phyloP scores from a whole-genome alignment of 2,329 filamentous ascomycete species.

The Pyrenophora graminea region DNA sequence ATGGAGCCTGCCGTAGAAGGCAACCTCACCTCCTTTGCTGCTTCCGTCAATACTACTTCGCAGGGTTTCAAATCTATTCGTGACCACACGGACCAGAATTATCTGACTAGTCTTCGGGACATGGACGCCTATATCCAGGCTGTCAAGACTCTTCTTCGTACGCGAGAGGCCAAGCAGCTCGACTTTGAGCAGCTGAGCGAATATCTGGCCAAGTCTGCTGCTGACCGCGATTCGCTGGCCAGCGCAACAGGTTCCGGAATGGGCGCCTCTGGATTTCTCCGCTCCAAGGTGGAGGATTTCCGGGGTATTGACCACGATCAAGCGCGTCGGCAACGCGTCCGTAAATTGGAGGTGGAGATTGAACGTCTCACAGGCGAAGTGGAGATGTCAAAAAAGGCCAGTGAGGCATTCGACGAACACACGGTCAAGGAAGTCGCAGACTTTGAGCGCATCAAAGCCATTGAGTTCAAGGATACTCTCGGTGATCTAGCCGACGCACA shows the following conservation, averaged over 20 bases:
- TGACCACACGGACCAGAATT: constrained; percentile 93
- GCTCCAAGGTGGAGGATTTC: constrained; percentile 94
- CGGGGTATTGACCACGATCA: constrained; percentile 96
- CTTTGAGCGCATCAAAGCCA: constrained; percentile 94
- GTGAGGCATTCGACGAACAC: constrained; percentile 93
- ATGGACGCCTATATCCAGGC: constrained; percentile 95
- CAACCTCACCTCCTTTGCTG: constrained; percentile 82
- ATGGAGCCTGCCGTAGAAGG: constrained; percentile 86
- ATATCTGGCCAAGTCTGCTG: constrained; percentile 87
- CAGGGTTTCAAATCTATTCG: constrained; percentile 78
- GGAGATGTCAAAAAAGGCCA: constrained; percentile 81
- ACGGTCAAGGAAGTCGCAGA: constrained; percentile 90
- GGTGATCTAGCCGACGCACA: constrained; percentile 83
- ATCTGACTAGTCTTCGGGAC: constrained; percentile 87
- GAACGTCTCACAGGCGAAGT: constrained; percentile 86
- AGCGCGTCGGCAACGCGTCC: constrained; percentile 79
- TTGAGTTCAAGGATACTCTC: constrained; percentile 87
- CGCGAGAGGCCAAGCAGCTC: constrained; percentile 94
- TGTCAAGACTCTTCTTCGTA: constrained; percentile 85
- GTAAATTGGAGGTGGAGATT: constrained; percentile 90
- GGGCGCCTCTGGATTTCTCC: constrained; percentile 83
- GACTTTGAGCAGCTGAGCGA: constrained; percentile 96
- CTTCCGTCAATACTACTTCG: constrained; percentile 81
- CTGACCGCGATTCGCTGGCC: constrained; percentile 80
- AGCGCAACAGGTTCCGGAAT: constrained; percentile 67